Conservation (phyloP, 805 yeast genomes). For the Myxozyma monticola region DNA sequence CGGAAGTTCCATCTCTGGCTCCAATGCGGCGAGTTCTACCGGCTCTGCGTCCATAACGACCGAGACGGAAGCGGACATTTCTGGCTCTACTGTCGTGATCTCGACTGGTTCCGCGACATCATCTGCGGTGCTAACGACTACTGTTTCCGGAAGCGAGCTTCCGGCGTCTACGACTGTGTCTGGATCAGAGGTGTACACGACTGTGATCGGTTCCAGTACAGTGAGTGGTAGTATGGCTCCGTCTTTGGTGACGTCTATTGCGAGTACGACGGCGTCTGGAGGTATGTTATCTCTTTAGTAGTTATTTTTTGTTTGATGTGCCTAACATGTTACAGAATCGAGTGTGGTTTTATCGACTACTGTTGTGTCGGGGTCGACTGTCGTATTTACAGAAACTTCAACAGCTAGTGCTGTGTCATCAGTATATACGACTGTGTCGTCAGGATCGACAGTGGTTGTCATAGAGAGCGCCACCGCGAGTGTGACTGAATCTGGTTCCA, state of each 20-base stretch:
- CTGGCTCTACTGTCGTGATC: not conserved
- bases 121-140: not conserved
- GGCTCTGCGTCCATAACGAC: too few relatives aligned
- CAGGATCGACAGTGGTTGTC: too few relatives aligned
- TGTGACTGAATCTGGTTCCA: too few relatives aligned
- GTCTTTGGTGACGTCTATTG: not conserved
- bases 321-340: not conserved
- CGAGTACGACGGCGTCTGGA: conserved; percentile 1
- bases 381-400: not conserved
- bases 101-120: not conserved
- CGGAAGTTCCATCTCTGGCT: too few relatives aligned
- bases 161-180: not conserved
- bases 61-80: too few relatives aligned
- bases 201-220: too few relatives aligned
- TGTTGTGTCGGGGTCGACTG: not conserved
- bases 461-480: too few relatives aligned
- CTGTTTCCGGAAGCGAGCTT: not conserved
- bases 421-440: not conserved
- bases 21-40: too few relatives aligned
- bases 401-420: not conserved
- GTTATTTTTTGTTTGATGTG: not conserved
- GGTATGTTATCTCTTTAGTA: not conserved
- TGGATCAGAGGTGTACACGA: too few relatives aligned
- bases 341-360: not conserved
- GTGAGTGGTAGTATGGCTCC: not conserved